Evolutionary conservation across 768 basidiomycete species (phyloP).

Genomic region (Amanita subjunquillea): DNA sequence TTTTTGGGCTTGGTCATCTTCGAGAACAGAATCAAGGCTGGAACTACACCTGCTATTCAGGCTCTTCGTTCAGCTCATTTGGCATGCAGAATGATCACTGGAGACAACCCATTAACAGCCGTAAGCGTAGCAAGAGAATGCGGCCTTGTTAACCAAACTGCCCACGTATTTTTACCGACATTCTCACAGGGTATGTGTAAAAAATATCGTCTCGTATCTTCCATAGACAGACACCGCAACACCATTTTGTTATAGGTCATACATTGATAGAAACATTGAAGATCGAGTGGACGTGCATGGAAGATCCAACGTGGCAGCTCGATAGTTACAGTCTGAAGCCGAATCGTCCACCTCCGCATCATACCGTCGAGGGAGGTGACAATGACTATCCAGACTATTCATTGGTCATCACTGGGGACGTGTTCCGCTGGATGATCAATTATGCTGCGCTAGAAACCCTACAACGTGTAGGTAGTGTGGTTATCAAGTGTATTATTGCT

Average conservation of each 20-base stretch:
- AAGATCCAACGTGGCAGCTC: constrained; percentile 75
- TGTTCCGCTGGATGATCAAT: constrained; percentile 98
- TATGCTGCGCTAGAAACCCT: constrained; percentile 89
- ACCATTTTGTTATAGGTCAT: constrained; percentile 33
- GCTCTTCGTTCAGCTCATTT: constrained; percentile 83
- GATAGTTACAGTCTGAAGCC: constrained; percentile 88
- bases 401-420: constrained; percentile 86
- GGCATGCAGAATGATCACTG: constrained; percentile 96
- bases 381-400: constrained; percentile 80
- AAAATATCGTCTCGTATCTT: neutral
- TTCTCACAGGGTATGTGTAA: constrained; percentile 57
- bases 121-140: constrained; percentile 97
- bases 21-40: constrained; percentile 94
- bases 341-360: constrained; percentile 55
- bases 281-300: constrained; percentile 87
- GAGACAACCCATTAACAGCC: constrained; percentile 94
- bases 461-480: constrained; percentile 59
- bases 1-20: constrained; percentile 97
- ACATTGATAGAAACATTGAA: constrained; percentile 41
- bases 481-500: neutral
- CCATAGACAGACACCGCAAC: neutral
- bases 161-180: constrained; percentile 77
- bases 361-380: constrained; percentile 61
- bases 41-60: constrained; percentile 84
- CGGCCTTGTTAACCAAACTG: constrained; percentile 75